Percentiles rank a stretch among this genome's conserved stretches.
These are phyloP conservation scores for Podila verticillata DNA, from an alignment of 192 early-diverging fungal genomes.

Conservation along the genomic window DNA sequence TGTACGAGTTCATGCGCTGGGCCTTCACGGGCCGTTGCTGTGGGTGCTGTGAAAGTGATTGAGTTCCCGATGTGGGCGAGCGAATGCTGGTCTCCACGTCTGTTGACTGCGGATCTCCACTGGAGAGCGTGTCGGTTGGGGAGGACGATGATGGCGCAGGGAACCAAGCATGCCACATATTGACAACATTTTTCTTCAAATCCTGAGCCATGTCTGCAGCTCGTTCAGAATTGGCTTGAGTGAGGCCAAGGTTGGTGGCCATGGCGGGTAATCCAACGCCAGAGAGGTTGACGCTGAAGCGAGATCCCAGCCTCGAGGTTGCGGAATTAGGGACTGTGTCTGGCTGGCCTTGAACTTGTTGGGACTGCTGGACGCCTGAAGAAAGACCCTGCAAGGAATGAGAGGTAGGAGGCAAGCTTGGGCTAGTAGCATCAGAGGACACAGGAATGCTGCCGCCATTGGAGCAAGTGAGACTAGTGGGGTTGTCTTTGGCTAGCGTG, in stretches of 20 bases:
- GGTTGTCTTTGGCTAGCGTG: too few relatives aligned
- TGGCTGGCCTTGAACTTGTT: not conserved
- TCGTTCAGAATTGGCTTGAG: slow-evolving; percentile 48
- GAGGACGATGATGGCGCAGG: slow-evolving; percentile 20
- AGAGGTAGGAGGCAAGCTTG: too few relatives aligned
- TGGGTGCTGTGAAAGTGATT: slow-evolving; percentile 25
- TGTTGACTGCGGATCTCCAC: slow-evolving; percentile 1
- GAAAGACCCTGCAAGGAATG: not conserved
- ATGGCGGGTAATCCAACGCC: slow-evolving; percentile 32
- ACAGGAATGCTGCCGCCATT: too few relatives aligned
- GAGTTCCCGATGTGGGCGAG: slow-evolving; percentile 24
- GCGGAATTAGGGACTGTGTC: not conserved
- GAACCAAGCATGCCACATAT: slow-evolving; percentile 51
- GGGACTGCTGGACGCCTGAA: not conserved
- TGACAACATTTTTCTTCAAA: slow-evolving; percentile 47
- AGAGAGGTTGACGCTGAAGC: slow-evolving; percentile 46
- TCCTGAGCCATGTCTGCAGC: slow-evolving; percentile 51
- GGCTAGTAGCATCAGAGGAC: too few relatives aligned
- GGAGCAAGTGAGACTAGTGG: too few relatives aligned
- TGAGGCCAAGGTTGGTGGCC: slow-evolving; percentile 43
- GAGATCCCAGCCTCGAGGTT: slow-evolving; percentile 12
- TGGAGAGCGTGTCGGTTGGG: not conserved
- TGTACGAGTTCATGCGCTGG: slow-evolving; percentile 37
- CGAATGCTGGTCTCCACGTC: not conserved
- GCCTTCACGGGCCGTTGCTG: slow-evolving; percentile 25